A percentile compares a stretch with the other conserved stretches of the same genome.
Conservation (phyloP, 2,329 filamentous ascomycete genomes). For the Aspergillus fructus region DNA sequence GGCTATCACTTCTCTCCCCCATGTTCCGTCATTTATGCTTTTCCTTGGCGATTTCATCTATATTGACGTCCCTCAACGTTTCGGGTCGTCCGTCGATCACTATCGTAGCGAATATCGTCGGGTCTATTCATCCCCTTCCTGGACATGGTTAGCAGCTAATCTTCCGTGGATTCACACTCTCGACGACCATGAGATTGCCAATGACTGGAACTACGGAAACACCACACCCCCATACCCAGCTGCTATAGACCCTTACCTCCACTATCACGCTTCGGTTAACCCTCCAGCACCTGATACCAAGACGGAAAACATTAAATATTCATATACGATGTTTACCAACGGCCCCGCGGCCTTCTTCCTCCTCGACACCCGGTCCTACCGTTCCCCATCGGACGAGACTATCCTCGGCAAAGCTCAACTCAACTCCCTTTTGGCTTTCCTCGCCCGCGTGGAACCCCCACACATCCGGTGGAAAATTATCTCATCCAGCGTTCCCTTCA, state of each 20-base stretch:
- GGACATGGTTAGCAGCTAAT: constrained; percentile 61
- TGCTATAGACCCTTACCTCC: constrained; percentile 78
- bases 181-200: constrained; percentile 94
- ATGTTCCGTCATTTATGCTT: constrained; percentile 68
- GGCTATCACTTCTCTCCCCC: constrained; percentile 53
- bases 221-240: constrained; percentile 75
- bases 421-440: constrained; percentile 73
- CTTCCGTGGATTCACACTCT: constrained; percentile 98
- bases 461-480: constrained; percentile 94
- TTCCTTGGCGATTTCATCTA: constrained; percentile 55
- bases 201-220: constrained; percentile 81
- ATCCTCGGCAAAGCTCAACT: constrained; percentile 85
- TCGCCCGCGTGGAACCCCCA: constrained; percentile 67
- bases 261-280: constrained; percentile 84
- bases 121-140: constrained; percentile 94
- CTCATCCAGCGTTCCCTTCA: constrained; percentile 88
- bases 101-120: constrained; percentile 92
- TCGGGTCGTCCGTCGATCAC: constrained; percentile 69
- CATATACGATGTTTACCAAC: constrained; percentile 69
- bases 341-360: constrained; percentile 94
- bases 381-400: constrained; percentile 58
- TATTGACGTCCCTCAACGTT: constrained; percentile 75
- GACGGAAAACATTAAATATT: constrained; percentile 72
- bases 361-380: constrained; percentile 85
- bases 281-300: constrained; percentile 47